Evolutionary conservation across 2,329 filamentous ascomycete genomes (phyloP).

Genomic region (Onygena corvina): DNA sequence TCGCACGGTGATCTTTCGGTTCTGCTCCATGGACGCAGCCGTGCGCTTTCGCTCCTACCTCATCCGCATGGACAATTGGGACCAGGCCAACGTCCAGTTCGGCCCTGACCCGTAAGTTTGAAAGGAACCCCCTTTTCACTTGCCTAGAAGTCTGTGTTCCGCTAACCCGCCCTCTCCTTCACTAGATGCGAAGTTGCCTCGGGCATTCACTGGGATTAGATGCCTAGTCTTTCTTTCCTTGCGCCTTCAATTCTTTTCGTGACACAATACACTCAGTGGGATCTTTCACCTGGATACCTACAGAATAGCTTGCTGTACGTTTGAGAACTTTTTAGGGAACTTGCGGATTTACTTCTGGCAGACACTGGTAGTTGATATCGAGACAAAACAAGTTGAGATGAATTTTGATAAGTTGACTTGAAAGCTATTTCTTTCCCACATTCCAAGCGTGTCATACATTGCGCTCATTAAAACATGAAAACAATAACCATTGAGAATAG

Average conservation of each 20-base stretch:
- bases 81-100: slow-evolving; percentile 35
- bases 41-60: slow-evolving; percentile 35
- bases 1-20: slow-evolving; percentile 38
- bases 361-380: not conserved
- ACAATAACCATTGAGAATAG: too few species aligned
- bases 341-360: too few species aligned
- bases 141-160: not conserved
- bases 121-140: too few species aligned
- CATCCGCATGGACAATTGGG: slow-evolving; percentile 33
- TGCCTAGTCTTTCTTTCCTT: not conserved
- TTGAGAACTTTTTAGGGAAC: too few species aligned
- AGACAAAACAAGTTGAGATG: not conserved
- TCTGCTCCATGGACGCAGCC: slow-evolving; percentile 37
- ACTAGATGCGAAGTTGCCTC: slow-evolving; percentile 11
- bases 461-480: too few species aligned
- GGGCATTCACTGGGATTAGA: slow-evolving; percentile 12
- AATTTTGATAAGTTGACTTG: not conserved
- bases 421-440: slow-evolving; percentile 1
- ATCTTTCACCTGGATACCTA: not conserved
- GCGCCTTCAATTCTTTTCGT: not conserved
- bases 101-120: slow-evolving; percentile 32
- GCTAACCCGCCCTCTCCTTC: not conserved
- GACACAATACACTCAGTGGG: too few species aligned
- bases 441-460: not conserved
- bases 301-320: too few species aligned